Percentiles rank a stretch among this genome's conserved stretches.
Evolutionary conservation across 2,329 filamentous ascomycete species (phyloP).

Genomic region (Penicillium sp.): DNA sequence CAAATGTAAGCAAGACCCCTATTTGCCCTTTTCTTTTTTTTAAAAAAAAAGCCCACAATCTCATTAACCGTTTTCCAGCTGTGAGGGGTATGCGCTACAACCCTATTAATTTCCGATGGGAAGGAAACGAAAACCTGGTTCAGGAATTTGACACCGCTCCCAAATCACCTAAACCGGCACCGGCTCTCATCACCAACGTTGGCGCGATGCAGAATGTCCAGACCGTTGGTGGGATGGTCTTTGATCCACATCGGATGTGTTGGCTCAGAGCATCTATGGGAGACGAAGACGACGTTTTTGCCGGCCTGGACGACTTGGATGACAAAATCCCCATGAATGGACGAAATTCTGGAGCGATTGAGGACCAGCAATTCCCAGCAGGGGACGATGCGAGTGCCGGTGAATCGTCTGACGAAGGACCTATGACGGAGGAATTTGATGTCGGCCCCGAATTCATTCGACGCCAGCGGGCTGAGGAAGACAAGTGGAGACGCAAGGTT

Average conservation of each 20-base stretch:
- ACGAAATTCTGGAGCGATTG: conserved; percentile 22
- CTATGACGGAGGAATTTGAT: conserved; percentile 94
- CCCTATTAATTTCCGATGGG: conserved; percentile 80
- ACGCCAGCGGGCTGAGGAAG: conserved; percentile 86
- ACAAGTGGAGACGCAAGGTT: conserved; percentile 83
- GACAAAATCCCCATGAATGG: conserved; percentile 49
- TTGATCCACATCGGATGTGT: conserved; percentile 95
- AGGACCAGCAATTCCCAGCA: conserved; percentile 22
- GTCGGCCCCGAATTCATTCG: conserved; percentile 91
- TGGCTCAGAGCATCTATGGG: conserved; percentile 72
- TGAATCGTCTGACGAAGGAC: conserved; percentile 65
- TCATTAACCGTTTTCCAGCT: conserved; percentile 47
- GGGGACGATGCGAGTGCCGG: conserved; percentile 42
- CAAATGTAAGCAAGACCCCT: conserved; percentile 63
- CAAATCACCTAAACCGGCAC: conserved; percentile 43
- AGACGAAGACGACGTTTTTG: conserved; percentile 90
- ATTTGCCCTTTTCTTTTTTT: background rate
- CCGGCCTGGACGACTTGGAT: conserved; percentile 87
- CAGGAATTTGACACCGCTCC: conserved; percentile 66
- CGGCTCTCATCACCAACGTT: conserved; percentile 86
- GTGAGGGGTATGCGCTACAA: conserved; percentile 98
- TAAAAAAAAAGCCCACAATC: background rate
- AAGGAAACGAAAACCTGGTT: conserved; percentile 89
- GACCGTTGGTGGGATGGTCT: conserved; percentile 97
- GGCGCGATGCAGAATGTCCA: conserved; percentile 81